Conservation (phyloP, 352 stramenopile species). For the Pythium chondricola region DNA sequence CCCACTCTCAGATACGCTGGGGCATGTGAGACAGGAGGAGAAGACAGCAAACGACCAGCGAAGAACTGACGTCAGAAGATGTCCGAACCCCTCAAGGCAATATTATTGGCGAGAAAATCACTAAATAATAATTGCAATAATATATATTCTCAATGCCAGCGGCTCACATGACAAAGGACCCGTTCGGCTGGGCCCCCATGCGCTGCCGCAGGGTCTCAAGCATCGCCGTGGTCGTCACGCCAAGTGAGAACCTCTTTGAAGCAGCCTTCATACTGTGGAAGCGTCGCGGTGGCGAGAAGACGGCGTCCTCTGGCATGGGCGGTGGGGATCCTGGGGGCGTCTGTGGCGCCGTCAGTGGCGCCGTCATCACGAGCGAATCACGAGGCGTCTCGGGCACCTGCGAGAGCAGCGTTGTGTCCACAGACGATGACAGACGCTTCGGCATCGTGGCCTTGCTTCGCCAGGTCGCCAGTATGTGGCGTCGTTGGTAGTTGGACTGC, state of each 20-base stretch:
- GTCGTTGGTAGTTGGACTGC: neutral
- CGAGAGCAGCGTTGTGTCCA: constrained; percentile 6
- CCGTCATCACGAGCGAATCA: neutral
- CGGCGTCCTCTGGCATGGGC: constrained; percentile 6
- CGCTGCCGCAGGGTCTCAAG: constrained; percentile 12
- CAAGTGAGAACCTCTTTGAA: constrained; percentile 6
- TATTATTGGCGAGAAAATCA: too few species aligned
- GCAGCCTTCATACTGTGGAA: constrained; percentile 1
- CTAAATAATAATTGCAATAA: neutral
- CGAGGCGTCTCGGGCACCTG: constrained; percentile 8
- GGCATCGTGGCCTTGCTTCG: neutral
- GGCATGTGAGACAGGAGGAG: too few species aligned
- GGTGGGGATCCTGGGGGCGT: too few species aligned
- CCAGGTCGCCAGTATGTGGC: constrained; percentile 2
- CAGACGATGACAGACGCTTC: constrained; percentile 5
- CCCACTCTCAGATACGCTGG: too few species aligned
- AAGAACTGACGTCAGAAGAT: too few species aligned
- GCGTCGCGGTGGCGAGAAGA: constrained; percentile 6
- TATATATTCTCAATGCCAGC: neutral
- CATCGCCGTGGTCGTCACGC: constrained; percentile 2
- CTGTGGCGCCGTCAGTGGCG: neutral
- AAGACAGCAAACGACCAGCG: too few species aligned
- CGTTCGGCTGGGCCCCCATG: neutral
- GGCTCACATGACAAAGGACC: neutral
- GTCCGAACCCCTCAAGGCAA: too few species aligned